Conservation (phyloP, 495 filamentous ascomycete genomes). For the Penicillium coffeae region DNA sequence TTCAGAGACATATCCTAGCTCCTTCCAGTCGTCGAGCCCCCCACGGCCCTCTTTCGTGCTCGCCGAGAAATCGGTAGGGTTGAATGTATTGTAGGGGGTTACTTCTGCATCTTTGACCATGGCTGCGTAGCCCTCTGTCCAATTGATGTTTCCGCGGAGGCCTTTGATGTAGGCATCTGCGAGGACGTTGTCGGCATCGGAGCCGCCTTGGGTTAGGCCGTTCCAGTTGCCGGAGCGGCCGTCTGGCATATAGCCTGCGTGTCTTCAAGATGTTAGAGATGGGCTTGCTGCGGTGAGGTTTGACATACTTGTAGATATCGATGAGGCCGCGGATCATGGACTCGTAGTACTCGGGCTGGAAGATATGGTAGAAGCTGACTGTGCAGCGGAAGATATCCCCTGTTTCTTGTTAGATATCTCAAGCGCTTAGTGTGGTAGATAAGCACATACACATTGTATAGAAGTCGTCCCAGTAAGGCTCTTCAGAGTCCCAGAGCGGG, state of each 20-base stretch:
- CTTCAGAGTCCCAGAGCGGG: slow-evolving; percentile 59
- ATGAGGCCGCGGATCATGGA: slow-evolving; percentile 61
- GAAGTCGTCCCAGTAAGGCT: slow-evolving; percentile 68
- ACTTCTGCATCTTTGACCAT: slow-evolving; percentile 70
- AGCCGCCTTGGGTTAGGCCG: slow-evolving; percentile 69
- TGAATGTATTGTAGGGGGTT: slow-evolving; percentile 66
- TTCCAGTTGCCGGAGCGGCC: slow-evolving; percentile 59
- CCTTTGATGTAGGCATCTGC: slow-evolving; percentile 37
- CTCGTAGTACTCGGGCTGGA: slow-evolving; percentile 59
- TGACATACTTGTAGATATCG: slow-evolving; percentile 28
- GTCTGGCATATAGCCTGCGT: slow-evolving; percentile 54
- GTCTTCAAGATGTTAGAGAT: slow-evolving; percentile 19
- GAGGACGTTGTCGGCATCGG: slow-evolving; percentile 54
- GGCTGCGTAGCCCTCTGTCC: slow-evolving; percentile 48
- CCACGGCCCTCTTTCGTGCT: slow-evolving; percentile 66
- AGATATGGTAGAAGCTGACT: slow-evolving; percentile 60
- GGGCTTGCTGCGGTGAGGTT: background rate
- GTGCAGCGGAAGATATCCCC: slow-evolving; percentile 32
- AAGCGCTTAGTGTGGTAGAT: background rate
- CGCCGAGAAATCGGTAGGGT: slow-evolving; percentile 50
- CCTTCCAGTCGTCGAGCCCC: slow-evolving; percentile 62
- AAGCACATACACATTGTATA: slow-evolving; percentile 33
- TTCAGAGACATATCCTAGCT: slow-evolving; percentile 63
- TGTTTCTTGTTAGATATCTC: slow-evolving; percentile 22
- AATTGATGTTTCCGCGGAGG: slow-evolving; percentile 50